Conservation (phyloP, 805 yeast species). For the Kodamaea nitidulidarum region DNA sequence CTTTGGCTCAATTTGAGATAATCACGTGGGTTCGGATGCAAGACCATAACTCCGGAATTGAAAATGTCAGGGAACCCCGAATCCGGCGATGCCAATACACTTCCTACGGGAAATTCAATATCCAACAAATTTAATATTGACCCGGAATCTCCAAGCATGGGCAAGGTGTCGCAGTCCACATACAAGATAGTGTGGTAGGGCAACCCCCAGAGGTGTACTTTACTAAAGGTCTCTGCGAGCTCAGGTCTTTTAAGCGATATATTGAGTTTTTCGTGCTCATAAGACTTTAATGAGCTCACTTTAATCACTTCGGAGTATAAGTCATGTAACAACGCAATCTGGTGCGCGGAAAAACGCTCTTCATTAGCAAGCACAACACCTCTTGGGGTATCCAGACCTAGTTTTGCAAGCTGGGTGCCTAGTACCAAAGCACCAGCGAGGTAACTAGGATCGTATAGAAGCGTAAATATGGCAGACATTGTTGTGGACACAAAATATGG, state of each 20-base stretch:
- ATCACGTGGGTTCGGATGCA: conserved; percentile 47
- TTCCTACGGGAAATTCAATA: conserved; percentile 18
- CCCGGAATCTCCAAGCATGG: conserved; percentile 18
- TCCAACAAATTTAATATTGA: conserved; percentile 29
- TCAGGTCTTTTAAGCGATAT: conserved; percentile 48
- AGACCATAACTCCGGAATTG: conserved; percentile 71
- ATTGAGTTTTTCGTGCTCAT: conserved; percentile 21
- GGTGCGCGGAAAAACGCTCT: conserved; percentile 21
- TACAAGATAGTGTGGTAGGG: conserved; percentile 48
- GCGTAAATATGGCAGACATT: conserved; percentile 39
- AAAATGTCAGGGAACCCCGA: conserved; percentile 91
- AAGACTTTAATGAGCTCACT: conserved; percentile 22
- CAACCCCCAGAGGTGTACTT: conserved; percentile 54
- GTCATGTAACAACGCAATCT: conserved; percentile 21
- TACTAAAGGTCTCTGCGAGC: conserved; percentile 50
- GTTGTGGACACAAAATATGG: background rate
- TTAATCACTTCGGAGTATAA: conserved; percentile 31
- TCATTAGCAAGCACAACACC: conserved; percentile 34
- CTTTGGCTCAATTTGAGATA: conserved; percentile 38
- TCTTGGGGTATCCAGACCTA: conserved; percentile 8
- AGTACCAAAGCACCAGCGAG: conserved; percentile 56
- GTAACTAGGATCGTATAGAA: conserved; percentile 48
- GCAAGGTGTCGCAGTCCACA: conserved; percentile 63
- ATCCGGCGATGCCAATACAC: conserved; percentile 64
- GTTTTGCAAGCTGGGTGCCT: conserved; percentile 29